These are phyloP conservation scores for Sequoiadendron giganteum DNA, from an alignment of 75 land plant species.

Conservation along the genomic window DNA sequence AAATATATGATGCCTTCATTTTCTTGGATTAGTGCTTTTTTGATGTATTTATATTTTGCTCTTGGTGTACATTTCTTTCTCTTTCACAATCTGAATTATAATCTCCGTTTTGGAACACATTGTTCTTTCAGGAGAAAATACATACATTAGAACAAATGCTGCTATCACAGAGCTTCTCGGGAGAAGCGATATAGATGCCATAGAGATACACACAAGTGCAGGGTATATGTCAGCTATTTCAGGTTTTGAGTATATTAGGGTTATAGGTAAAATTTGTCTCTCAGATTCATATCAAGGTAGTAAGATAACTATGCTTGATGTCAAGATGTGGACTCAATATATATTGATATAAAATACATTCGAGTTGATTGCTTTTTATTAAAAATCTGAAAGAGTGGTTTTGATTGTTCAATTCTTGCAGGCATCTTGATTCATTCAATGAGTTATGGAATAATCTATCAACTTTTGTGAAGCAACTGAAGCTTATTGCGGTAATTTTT, in stretches of 20 bases:
- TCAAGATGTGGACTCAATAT: neutral
- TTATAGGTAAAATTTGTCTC: neutral
- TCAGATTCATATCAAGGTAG: neutral
- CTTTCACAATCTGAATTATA: neutral
- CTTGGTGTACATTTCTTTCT: neutral
- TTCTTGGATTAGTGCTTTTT: neutral
- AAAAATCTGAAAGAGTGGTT: neutral
- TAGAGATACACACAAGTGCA: conserved; percentile 88
- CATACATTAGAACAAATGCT: conserved; percentile 57
- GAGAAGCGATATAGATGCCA: conserved; percentile 63
- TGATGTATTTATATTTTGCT: neutral
- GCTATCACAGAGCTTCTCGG: conserved; percentile 63
- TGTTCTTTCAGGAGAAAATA: conserved; percentile 43
- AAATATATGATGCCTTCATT: neutral
- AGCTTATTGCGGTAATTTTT: conserved; percentile 73
- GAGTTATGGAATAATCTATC: conserved; percentile 59
- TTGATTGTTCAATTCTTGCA: conserved; percentile 23
- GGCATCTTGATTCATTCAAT: conserved; percentile 54
- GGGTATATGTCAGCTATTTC: conserved; percentile 34
- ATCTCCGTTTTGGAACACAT: neutral
- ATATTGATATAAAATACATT: neutral
- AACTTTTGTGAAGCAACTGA: conserved; percentile 39
- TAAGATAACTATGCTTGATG: neutral
- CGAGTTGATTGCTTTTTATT: neutral
- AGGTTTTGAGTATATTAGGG: neutral